Conservation (phyloP, 2,329 filamentous ascomycete genomes). For the Neopestalotiopsis clavispora region DNA sequence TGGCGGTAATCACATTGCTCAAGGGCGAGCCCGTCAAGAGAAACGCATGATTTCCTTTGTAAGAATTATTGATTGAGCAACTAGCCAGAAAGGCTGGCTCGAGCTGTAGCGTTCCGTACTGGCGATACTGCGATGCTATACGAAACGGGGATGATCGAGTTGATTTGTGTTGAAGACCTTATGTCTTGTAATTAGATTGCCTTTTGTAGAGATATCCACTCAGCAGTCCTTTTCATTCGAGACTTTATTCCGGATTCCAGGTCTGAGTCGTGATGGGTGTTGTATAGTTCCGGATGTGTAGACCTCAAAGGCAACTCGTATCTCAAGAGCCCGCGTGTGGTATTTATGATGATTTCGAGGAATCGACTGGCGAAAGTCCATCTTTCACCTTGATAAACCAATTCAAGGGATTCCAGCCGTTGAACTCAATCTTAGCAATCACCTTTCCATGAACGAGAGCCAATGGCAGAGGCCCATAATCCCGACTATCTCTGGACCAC, state of each 20-base stretch:
- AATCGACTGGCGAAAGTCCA: constrained; percentile 38
- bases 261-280: not conserved
- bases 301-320: too few relatives aligned
- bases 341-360: not conserved
- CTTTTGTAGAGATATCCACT: constrained; percentile 17
- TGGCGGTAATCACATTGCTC: constrained; percentile 1
- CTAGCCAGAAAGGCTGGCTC: constrained; percentile 8
- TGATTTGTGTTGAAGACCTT: constrained; percentile 1
- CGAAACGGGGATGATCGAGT: not conserved
- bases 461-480: constrained; percentile 85
- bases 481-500: constrained; percentile 83
- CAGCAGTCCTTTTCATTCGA: not conserved
- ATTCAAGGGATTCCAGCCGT: constrained; percentile 49
- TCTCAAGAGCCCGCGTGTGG: not conserved
- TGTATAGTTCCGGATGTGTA: not conserved
- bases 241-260: not conserved
- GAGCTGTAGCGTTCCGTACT: not conserved
- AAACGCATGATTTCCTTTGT: constrained; percentile 20
- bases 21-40: not conserved
- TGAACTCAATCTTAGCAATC: constrained; percentile 54
- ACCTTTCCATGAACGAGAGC: constrained; percentile 86
- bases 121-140: not conserved
- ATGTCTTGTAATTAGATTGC: constrained; percentile 19
- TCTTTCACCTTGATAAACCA: constrained; percentile 57
- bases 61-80: not conserved